Percentiles rank a stretch among this genome's conserved stretches.
Conservation (phyloP, 2,329 filamentous ascomycete genomes). For the Pseudogymnoascus sp. region DNA sequence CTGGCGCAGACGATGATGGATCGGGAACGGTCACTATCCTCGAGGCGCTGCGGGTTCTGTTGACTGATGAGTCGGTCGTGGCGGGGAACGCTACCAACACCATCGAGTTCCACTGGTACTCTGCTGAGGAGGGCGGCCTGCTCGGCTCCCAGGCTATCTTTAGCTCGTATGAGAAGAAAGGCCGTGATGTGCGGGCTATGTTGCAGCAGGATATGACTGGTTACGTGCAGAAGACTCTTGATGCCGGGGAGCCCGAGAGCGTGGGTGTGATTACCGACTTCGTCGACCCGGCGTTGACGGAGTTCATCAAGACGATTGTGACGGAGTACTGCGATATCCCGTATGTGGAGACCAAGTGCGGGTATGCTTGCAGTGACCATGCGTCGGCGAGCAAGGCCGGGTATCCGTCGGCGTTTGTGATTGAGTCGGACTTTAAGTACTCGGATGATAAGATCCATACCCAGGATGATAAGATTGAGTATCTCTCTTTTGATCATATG, state of each 20-base stretch:
- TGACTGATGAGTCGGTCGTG: constrained; percentile 62
- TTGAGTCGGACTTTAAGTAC: constrained; percentile 61
- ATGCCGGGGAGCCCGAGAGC: constrained; percentile 72
- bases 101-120: constrained; percentile 95
- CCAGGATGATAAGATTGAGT: constrained; percentile 61
- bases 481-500: constrained; percentile 81
- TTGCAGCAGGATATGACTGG: constrained; percentile 98
- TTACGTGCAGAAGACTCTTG: constrained; percentile 71
- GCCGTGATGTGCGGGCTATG: constrained; percentile 84
- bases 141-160: constrained; percentile 88
- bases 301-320: constrained; percentile 85
- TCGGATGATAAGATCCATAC: constrained; percentile 62
- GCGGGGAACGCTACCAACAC: constrained; percentile 71
- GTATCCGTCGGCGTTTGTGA: constrained; percentile 67
- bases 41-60: constrained; percentile 75
- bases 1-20: constrained; percentile 92
- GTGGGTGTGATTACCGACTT: constrained; percentile 91
- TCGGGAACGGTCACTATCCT: constrained; percentile 90
- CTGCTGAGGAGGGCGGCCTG: constrained; percentile 79
- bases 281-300: constrained; percentile 72
- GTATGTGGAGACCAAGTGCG: constrained; percentile 79
- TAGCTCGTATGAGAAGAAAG: constrained; percentile 62
- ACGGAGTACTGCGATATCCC: constrained; percentile 82
- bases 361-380: constrained; percentile 74
- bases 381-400: constrained; percentile 65